Evolutionary conservation across 768 basidiomycete genomes (phyloP), one percentile per base, ranked within the genome.

Genomic region (Rhizopogon vesiculosus): DNA sequence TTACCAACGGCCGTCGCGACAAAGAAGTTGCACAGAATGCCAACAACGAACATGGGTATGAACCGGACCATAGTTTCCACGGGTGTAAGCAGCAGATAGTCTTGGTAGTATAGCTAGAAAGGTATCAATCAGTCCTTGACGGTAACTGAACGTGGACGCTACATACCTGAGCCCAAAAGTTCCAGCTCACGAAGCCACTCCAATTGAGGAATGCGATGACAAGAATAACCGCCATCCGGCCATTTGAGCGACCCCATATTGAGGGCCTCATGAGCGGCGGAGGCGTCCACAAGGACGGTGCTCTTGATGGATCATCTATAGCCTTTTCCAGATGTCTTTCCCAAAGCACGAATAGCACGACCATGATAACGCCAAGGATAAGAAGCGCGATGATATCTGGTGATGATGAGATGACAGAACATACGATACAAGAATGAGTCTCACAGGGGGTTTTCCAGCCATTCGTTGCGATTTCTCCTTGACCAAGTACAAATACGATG

Each of bases 381-480:
- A 93, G 74, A 6, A 87, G 76, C 2, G 76, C 83, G 49, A 93
- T 84, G 60, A 93, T 89, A 65, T 92, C 89, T 80, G 45, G 18
- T 1, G 22, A 60, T 40, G 3, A 42, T 51, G 53, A 40, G 58
- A 67, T n/a, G 42, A 69, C 68, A 67, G 25, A 18, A 40, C 35
- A 45, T 6, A 5, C 40, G 40, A 49, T 13, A 43, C 41, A 16
- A 25, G 29, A 28, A 16, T 0, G 25, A 3, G 64, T 59, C 81
- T 55, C 59, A 85, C 83, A 82, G 5, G 72, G 60, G 4, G 85
- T 85, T 9, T 66, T 70, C 88, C 88, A 92, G 8, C 81, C 79
- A 4, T 81, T 45, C 0, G 79, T 74, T 3, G 83, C 86, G 16
- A 76, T 70, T n/a, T 76, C 76, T 6, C 83, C 89, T 59, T 89